Percentiles rank a stretch among this genome's conserved stretches.
Conservation (phyloP, 805 yeast species). For the Wickerhamiella galacta region DNA sequence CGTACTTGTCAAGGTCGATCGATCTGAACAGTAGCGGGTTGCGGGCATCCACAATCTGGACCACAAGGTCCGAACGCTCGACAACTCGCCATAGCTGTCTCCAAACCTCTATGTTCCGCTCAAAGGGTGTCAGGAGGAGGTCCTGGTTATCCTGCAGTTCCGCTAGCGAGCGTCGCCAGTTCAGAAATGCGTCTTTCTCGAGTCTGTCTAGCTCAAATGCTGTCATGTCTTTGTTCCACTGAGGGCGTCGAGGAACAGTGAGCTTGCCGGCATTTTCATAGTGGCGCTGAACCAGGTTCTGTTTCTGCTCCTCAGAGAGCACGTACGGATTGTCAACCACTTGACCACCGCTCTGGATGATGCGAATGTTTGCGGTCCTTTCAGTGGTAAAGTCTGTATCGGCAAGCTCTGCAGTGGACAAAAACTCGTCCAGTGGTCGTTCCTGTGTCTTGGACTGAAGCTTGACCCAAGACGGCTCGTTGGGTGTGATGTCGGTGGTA, state of each 20-base stretch:
- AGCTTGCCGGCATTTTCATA: slow-evolving; percentile 39
- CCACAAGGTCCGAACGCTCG: slow-evolving; percentile 84
- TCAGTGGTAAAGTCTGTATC: slow-evolving; percentile 95
- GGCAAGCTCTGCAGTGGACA: slow-evolving; percentile 88
- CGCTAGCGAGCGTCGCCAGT: slow-evolving; percentile 90
- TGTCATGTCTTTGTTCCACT: slow-evolving; percentile 60
- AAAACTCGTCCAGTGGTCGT: slow-evolving; percentile 80
- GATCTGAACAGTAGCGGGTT: slow-evolving; percentile 85
- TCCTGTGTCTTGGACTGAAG: slow-evolving; percentile 91
- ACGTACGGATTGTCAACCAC: slow-evolving; percentile 37
- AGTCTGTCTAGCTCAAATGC: slow-evolving; percentile 63
- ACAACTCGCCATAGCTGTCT: slow-evolving; percentile 96
- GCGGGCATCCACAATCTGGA: slow-evolving; percentile 95
- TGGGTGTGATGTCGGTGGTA: slow-evolving; percentile 48
- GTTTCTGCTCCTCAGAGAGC: slow-evolving; percentile 50
- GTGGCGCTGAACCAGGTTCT: slow-evolving; percentile 37
- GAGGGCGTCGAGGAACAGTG: slow-evolving; percentile 86
- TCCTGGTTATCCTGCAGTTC: slow-evolving; percentile 69
- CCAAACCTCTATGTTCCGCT: slow-evolving; percentile 95
- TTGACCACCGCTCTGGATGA: slow-evolving; percentile 37
- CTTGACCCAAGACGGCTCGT: slow-evolving; percentile 78
- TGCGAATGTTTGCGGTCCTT: slow-evolving; percentile 61
- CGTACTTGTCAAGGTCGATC: slow-evolving; percentile 71
- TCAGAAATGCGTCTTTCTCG: slow-evolving; percentile 79
- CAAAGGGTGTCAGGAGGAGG: slow-evolving; percentile 83